Evolutionary conservation across 352 stramenopile genomes (phyloP), one percentile per base, ranked within the genome.

Genomic region (Phytophthora pinifolia): DNA sequence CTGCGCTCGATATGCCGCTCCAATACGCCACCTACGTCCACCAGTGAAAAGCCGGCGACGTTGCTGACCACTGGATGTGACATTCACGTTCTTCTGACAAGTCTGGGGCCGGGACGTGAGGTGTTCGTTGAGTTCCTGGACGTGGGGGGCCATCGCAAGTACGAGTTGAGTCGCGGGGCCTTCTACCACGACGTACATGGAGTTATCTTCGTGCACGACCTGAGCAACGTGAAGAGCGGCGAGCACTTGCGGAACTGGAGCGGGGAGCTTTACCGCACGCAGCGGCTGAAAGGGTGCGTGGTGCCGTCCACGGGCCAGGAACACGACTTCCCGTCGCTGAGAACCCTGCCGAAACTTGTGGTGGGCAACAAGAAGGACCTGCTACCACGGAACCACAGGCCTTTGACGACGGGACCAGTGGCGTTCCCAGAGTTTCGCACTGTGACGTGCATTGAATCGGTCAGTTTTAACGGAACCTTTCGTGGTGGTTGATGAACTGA

Each of bases 151-250:
- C 82, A 95, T 58, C 72, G 76, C 29, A 79, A 88, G 50, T 92
- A 93, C 70, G 81, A 92, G 46, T 67, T 89, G 58, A 93, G 82
- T 54, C 79, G 86, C 13, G 50, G 60, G 6, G 82, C 89, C 37
- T 95, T 93, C 57, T 95, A 94, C 67, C 64, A 89, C 46, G 68
- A 92, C 47, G 68, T 94, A 2, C 83, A 95, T 31, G 85, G 83
- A 7, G 61, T 95, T 27, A 62, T 95, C n/a, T 80, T 95, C 12
- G 73, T 92, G 25, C 76, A 95, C 52, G 86, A 95, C 35, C 56
- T 92, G 22, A 89, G 70, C 31, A 95, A 95, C 46, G 65, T 52
- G 9, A 79, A 80, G 59, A 91, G 77, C 25, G 88, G 87, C 33
- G 79, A 88, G 34, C 84, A 92, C 53, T 52, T 95, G 12, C 60